Conservation (phyloP, 768 basidiomycete species). For the Lactarius hatsudake region DNA sequence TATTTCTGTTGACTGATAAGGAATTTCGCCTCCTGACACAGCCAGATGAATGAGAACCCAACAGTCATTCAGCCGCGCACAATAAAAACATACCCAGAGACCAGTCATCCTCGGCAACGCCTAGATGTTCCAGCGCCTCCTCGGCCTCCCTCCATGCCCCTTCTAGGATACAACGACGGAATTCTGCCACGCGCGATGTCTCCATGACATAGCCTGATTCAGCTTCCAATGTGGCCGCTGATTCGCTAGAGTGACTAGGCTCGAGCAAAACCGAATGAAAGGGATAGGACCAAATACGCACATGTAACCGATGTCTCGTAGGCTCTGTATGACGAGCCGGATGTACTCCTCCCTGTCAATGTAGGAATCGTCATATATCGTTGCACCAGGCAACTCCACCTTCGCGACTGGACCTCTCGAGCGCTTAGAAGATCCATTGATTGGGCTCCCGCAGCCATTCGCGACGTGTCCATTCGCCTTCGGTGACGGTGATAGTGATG, state of each 20-base stretch:
- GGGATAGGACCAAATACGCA: slow-evolving; percentile 31
- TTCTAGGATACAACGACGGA: slow-evolving; percentile 74
- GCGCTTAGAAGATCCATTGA: slow-evolving; percentile 49
- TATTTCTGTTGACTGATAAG: slow-evolving; percentile 95
- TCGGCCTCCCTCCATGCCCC: slow-evolving; percentile 83
- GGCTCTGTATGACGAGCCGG: slow-evolving; percentile 80
- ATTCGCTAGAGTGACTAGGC: slow-evolving; percentile 55
- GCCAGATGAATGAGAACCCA: slow-evolving; percentile 9
- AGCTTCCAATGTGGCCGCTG: slow-evolving; percentile 83
- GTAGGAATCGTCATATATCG: slow-evolving; percentile 72
- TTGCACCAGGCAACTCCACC: slow-evolving; percentile 68
- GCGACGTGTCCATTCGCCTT: slow-evolving; percentile 23
- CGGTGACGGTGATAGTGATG: slow-evolving; percentile 18
- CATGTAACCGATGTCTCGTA: slow-evolving; percentile 80
- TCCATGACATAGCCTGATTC: slow-evolving; percentile 93
- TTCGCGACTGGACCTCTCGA: slow-evolving; percentile 49
- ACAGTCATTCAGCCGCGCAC: slow-evolving; percentile 2
- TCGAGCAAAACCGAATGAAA: slow-evolving; percentile 12
- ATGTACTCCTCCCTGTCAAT: slow-evolving; percentile 91
- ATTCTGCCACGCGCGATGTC: slow-evolving; percentile 69
- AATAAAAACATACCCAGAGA: slow-evolving; percentile 53
- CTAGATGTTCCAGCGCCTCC: slow-evolving; percentile 60
- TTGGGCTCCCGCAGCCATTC: slow-evolving; percentile 37
- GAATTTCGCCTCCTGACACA: slow-evolving; percentile 70
- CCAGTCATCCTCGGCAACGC: slow-evolving; percentile 66